Evolutionary conservation across 2,329 filamentous ascomycete species (phyloP).

Genomic region (Thelonectria blattea): DNA sequence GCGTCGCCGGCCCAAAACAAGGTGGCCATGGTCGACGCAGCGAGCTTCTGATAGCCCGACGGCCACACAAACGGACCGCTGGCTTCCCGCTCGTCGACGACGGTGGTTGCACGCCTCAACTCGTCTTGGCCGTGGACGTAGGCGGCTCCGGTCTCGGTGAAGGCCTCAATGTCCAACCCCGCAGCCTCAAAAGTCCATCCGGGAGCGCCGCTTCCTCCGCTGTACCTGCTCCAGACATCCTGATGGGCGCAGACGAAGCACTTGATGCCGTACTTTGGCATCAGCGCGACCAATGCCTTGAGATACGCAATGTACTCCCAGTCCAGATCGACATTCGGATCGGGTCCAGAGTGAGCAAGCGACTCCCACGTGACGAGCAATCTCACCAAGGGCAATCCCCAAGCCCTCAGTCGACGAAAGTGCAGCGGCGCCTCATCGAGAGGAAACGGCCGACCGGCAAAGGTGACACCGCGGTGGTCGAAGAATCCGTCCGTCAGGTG

Average conservation of each 20-base stretch:
- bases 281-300: constrained; percentile 44
- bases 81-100: constrained; percentile 40
- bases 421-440: constrained; percentile 48
- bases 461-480: constrained; percentile 47
- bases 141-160: constrained; percentile 42
- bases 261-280: constrained; percentile 47
- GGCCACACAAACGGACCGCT: constrained; percentile 48
- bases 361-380: constrained; percentile 53
- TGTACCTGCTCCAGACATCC: constrained; percentile 51
- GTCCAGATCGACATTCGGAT: constrained; percentile 43
- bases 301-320: constrained; percentile 49
- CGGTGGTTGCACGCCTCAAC: constrained; percentile 32
- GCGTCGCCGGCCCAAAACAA: constrained; percentile 40
- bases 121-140: constrained; percentile 47
- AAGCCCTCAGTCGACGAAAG: constrained; percentile 45
- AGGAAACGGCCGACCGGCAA: constrained; percentile 47
- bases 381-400: constrained; percentile 48
- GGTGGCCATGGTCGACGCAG: constrained; percentile 43
- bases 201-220: constrained; percentile 50
- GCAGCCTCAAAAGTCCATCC: constrained; percentile 51
- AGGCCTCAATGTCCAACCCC: constrained; percentile 47
- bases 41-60: constrained; percentile 47
- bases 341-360: constrained; percentile 43
- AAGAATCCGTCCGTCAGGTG: constrained; percentile 50
- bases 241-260: constrained; percentile 52